These are phyloP conservation scores for Scenedesmus sp. DNA, from an alignment of 163 green algal species.

Conservation along the genomic window DNA sequence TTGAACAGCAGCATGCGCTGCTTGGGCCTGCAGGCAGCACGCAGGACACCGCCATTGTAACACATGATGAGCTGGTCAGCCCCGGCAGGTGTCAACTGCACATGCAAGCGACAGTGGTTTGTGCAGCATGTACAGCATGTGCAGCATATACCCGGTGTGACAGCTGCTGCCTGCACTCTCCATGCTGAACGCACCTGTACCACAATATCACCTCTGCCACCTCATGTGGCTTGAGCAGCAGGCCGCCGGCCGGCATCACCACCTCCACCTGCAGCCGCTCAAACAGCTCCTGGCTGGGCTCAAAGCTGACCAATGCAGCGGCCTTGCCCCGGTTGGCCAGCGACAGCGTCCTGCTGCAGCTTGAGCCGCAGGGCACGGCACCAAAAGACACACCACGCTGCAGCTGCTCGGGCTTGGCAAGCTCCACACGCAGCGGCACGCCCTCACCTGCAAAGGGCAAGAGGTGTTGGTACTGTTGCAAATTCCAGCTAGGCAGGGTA, in stretches of 20 bases:
- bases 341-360: conserved; percentile 58
- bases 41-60: background rate
- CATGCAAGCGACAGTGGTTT: background rate
- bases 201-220: conserved; percentile 73
- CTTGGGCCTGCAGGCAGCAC: conserved; percentile 58
- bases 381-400: conserved; percentile 74
- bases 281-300: conserved; percentile 45
- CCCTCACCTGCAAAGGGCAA: conserved; percentile 68
- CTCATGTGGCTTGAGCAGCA: conserved; percentile 73
- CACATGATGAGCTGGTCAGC: background rate
- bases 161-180: background rate
- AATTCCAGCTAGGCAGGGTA: background rate
- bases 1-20: conserved; percentile 73
- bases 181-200: conserved; percentile 56
- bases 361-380: conserved; percentile 59
- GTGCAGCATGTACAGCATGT: background rate
- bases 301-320: conserved; percentile 58
- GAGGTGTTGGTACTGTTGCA: too few species aligned
- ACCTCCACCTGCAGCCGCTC: conserved; percentile 65
- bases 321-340: conserved; percentile 75
- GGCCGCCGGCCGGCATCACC: conserved; percentile 61
- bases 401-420: conserved; percentile 66
- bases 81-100: background rate
- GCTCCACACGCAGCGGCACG: conserved; percentile 75
- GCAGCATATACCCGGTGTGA: background rate